Evolutionary conservation across 75 land plant genomes (phyloP).

Genomic region (Sequoiadendron giganteum): DNA sequence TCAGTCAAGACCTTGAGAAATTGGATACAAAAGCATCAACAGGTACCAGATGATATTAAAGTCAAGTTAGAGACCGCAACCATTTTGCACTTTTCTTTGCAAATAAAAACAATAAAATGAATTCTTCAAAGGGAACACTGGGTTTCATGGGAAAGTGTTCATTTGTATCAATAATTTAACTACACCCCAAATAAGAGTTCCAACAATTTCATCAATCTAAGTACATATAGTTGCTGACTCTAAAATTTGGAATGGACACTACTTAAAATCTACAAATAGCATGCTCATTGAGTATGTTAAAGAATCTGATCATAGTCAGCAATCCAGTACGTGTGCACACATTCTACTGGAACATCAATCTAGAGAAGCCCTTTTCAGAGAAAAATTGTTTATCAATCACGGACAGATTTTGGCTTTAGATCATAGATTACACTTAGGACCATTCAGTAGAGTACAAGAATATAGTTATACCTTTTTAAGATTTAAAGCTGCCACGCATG

Average conservation of each 20-base stretch:
- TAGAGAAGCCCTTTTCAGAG: not conserved
- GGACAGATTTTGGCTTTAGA: not conserved
- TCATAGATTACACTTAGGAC: not conserved
- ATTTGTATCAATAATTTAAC: not conserved
- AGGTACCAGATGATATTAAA: not conserved
- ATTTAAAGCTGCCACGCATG: not conserved
- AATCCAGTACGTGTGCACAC: not conserved
- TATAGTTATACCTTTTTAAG: not conserved
- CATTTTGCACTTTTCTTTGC: not conserved
- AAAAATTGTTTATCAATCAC: not conserved
- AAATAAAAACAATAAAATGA: not conserved
- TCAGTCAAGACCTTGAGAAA: not conserved
- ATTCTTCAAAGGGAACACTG: not conserved
- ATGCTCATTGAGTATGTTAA: not conserved
- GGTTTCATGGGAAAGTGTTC: not conserved
- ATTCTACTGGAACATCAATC: not conserved
- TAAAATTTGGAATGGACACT: not conserved
- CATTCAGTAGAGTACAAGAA: not conserved
- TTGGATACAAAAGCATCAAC: not conserved
- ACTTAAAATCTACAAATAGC: not conserved
- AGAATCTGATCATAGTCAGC: not conserved
- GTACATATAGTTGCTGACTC: not conserved
- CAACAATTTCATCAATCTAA: too few species aligned
- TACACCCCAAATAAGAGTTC: not conserved
- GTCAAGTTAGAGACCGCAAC: not conserved